Base-by-base conservation (phyloP, 169 alveolate genomes). In the Babesia ovata region DNA sequence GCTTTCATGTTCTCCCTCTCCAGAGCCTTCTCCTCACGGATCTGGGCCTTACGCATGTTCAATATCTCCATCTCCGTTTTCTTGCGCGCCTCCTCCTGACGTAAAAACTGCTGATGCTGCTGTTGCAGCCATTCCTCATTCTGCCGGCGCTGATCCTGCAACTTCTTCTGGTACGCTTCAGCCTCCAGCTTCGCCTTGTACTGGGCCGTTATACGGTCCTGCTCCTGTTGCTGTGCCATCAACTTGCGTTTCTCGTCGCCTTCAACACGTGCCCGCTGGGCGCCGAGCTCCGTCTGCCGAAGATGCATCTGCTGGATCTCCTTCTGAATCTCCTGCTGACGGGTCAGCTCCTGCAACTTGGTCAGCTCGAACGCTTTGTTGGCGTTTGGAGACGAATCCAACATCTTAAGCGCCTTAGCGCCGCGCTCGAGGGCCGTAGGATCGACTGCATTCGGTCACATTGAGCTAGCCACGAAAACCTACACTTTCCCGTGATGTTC, bases 391-490 rank as follows among this genome's bases (percentile, higher is more conserved):
- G 97, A 93, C 46, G 92, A 65, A 66, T 95, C 98, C 53, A 97
- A 75, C 86, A 95, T 97, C 88, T 94, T 95, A 77, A 97, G 92
- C 16, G 99, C 99, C 92, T 96, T 92, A 8, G 99, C 99, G 28
- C 99, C 99, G 71, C 99, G 93, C 91, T 98, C 99, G 62, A 98
- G 93, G 1, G 99, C 99, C 0, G 98, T 88, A 8, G 99, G 99
- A 82, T 98, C 99, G 85, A 98, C 89, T 82, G 62, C 16, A 63
- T 12, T 1, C 16, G 45, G 36, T 70, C 14, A 75, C 11, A 33
- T 22, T 49, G 24, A n/a, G 44, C 8, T n/a, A 8, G 24, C 8
- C 42, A 62, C 33, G 14, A 22, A 22, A 36, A 29, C 52, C 26
- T 63, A 72, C 84, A 73, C 59, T 82, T 82, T 22, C 89, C 89